These are phyloP conservation scores for Penicilliopsis zonata DNA, from an alignment of 495 filamentous ascomycete genomes.

Conservation along the genomic window DNA sequence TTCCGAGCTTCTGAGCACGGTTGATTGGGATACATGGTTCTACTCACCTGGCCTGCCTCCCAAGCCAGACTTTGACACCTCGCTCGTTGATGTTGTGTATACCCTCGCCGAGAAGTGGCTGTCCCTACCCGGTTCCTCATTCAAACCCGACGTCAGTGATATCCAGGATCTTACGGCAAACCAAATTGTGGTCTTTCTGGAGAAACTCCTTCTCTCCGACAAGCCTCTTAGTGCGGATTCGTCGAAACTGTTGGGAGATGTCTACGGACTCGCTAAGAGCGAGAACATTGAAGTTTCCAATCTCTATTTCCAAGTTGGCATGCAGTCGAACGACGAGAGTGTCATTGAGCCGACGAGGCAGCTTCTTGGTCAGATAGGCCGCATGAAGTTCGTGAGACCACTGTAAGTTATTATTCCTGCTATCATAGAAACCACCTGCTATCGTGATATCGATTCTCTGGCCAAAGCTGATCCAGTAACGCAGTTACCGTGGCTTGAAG, in stretches of 20 bases:
- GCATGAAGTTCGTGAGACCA: constrained; percentile 95
- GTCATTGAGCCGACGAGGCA: constrained; percentile 59
- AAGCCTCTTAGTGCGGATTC: constrained; percentile 46
- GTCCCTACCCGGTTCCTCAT: constrained; percentile 31
- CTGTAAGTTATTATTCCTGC: constrained; percentile 34
- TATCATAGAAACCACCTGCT: background rate
- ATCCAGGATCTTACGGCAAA: constrained; percentile 64
- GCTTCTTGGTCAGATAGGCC: constrained; percentile 67
- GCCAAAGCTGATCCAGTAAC: constrained; percentile 8
- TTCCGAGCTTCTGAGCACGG: constrained; percentile 48
- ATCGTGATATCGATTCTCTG: too few relatives aligned
- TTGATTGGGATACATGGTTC: constrained; percentile 87
- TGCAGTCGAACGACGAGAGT: constrained; percentile 55
- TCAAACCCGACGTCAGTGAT: constrained; percentile 55
- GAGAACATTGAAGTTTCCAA: constrained; percentile 77
- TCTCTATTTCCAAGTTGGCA: constrained; percentile 64
- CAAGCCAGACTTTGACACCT: constrained; percentile 83
- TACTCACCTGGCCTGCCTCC: constrained; percentile 75
- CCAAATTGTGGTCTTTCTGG: constrained; percentile 83
- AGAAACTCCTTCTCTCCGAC: constrained; percentile 54
- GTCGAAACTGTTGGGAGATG: constrained; percentile 54
- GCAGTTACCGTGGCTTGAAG: constrained; percentile 54
- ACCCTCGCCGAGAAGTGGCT: constrained; percentile 72
- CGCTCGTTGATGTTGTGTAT: constrained; percentile 77
- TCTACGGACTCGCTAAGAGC: constrained; percentile 55